Percentiles rank a stretch among this genome's conserved stretches.
Conservation (phyloP, 495 filamentous ascomycete genomes). For the Trypethelium eluteriae region DNA sequence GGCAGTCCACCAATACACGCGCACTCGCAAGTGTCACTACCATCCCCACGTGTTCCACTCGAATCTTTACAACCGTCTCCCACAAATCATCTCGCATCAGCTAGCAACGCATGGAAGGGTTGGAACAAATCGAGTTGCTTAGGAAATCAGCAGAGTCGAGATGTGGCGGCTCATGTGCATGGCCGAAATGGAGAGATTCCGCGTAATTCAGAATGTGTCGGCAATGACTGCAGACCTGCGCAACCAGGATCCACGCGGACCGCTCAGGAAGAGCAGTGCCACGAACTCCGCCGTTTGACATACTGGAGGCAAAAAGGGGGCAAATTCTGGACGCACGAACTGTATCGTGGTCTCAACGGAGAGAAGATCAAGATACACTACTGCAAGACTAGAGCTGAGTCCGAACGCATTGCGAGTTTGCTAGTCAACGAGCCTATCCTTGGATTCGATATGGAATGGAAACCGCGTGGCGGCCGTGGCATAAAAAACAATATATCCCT, state of each 20-base stretch:
- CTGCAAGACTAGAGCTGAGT: conserved; percentile 27
- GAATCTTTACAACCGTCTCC: neutral
- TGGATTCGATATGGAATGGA: conserved; percentile 40
- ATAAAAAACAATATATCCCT: conserved; percentile 35
- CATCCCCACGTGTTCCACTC: neutral
- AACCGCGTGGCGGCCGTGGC: neutral
- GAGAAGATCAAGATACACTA: conserved; percentile 28
- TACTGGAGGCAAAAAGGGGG: neutral
- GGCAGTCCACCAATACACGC: too few species aligned
- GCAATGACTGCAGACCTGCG: neutral
- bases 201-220: neutral
- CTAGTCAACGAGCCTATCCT: conserved; percentile 31
- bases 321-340: conserved; percentile 20
- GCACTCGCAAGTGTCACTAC: neutral
- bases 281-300: neutral
- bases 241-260: neutral
- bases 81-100: neutral
- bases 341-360: conserved; percentile 31
- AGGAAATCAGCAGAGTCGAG: neutral
- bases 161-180: neutral
- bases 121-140: neutral
- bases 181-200: neutral
- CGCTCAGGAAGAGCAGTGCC: neutral
- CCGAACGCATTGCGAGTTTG: conserved; percentile 26
- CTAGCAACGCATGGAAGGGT: neutral